Percentiles rank a stretch among this genome's conserved stretches.
Evolutionary conservation across 2,329 filamentous ascomycete genomes (phyloP).

Genomic region (Aspergillus ochraceoroseus): DNA sequence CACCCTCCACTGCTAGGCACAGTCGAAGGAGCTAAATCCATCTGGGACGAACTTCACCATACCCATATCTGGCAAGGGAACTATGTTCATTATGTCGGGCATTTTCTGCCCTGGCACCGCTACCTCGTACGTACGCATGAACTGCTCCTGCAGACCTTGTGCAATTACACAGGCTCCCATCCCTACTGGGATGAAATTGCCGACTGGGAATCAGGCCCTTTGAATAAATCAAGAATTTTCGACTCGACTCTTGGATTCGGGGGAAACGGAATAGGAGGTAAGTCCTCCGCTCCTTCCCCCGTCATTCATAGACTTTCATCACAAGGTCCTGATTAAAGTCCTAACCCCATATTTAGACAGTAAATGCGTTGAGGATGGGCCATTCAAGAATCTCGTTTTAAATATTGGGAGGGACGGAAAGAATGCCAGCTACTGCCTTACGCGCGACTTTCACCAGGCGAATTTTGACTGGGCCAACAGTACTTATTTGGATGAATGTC

Average conservation of each 20-base stretch:
- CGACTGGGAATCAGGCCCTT: conserved; percentile 6
- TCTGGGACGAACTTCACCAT: conserved; percentile 9
- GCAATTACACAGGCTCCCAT: conserved; percentile 5
- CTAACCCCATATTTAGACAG: background rate
- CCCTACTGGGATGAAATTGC: conserved; percentile 9
- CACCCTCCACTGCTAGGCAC: conserved; percentile 5
- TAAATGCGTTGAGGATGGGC: conserved; percentile 2
- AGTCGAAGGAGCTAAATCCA: background rate
- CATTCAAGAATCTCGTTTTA: conserved; percentile 1
- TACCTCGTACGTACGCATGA: conserved; percentile 12
- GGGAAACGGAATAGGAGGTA: conserved; percentile 3
- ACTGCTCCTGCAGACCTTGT: conserved; percentile 4
- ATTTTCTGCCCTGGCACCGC: conserved; percentile 10
- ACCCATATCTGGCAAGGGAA: conserved; percentile 8
- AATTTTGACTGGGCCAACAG: conserved; percentile 3
- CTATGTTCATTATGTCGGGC: conserved; percentile 7
- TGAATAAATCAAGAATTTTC: conserved; percentile 1
- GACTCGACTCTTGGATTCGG: conserved; percentile 9
- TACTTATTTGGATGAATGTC: conserved; percentile 2
- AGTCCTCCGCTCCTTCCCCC: too few species aligned
- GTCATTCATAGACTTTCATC: too few species aligned
- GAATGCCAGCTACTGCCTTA: conserved; percentile 4
- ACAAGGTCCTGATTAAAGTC: too few species aligned
- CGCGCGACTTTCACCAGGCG: conserved; percentile 2
- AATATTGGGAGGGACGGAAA: background rate